Conservation (phyloP, 345 rosid genomes). For the Leavenworthia alabamica region DNA sequence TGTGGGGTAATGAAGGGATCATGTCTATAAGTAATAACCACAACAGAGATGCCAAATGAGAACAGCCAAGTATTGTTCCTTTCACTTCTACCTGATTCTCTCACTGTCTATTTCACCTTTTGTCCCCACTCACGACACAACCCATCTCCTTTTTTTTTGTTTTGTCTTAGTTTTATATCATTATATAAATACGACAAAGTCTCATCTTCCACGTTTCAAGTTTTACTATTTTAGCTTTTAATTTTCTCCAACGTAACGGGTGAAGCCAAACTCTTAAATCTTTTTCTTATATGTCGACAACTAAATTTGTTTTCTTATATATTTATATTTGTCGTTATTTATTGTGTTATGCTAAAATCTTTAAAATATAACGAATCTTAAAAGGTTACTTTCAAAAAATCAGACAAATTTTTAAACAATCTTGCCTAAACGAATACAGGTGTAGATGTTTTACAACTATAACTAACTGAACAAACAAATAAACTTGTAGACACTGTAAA, state of each 20-base stretch:
- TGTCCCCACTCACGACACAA: conserved; percentile 29
- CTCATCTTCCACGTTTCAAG: too few relatives aligned
- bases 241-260: conserved; percentile 1
- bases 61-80: conserved; percentile 29
- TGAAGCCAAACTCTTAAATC: conserved; percentile 24
- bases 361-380: not conserved
- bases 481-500: not conserved
- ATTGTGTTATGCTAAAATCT: not conserved
- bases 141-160: conserved; percentile 3
- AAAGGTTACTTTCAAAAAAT: too few relatives aligned
- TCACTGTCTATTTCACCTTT: conserved; percentile 5
- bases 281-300: conserved; percentile 2
- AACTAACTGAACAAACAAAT: not conserved
- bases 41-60: conserved; percentile 20
- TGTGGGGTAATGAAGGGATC: conserved; percentile 28
- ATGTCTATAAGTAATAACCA: conserved; percentile 27
- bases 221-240: too few relatives aligned
- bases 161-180: too few relatives aligned
- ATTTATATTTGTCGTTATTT: not conserved
- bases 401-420: not conserved
- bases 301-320: not conserved
- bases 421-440: not conserved
- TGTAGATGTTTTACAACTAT: not conserved
- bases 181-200: conserved; percentile 10
- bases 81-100: conserved; percentile 24